Base-by-base conservation (phyloP, 495 filamentous ascomycete genomes). In the Pseudomonodictys pantanalensis region DNA sequence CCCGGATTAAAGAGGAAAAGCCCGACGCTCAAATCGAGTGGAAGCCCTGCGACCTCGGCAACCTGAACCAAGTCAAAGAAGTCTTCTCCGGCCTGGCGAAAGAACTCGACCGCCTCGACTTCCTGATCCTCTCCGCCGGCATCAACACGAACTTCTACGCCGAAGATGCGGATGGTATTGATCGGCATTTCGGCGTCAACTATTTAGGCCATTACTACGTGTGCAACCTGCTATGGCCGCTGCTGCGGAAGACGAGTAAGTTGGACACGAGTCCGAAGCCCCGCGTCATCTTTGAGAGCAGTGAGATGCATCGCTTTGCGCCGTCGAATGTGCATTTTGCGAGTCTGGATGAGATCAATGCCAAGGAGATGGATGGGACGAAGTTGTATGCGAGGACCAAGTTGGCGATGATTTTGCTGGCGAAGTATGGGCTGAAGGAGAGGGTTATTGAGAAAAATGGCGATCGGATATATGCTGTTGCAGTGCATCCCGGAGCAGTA, bases 141-240 rank as follows among this genome's bases (percentile, higher is more conserved):
- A 76, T 81, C 70, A 78, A 79, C 48, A 72, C 72, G 0, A 77
- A 75, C 41, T 64, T 71, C 49, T 78, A 71, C 63, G 73, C 67
- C 9, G 54, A 71, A 42, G 71, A 72, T 7, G 25, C 48, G 0
- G 78, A 82, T 52, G 72, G 71, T 15, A 72, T 79, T 50, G 80
- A 82, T 56, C 69, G 75, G n/a, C 76, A 79, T 59, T 81, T 81
- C 69, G 69, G 72, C 25, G 77, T 81, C 24, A 81, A 83, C 51
- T 75, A 67, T 38, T 69, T 81, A 11, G 73, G 76, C 2, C 79
- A 82, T 50, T 75, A 76, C 42, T 77, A 78, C 48, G 70, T 70
- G 0, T 49, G 56, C 30, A 76, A 78, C 54, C 69, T 64, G 35
- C 70, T 80, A 12, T 77, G 68, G 41, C 77, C 78, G 7, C 60